Evolutionary conservation across 2,329 filamentous ascomycete species (phyloP), one percentile per base, ranked within the genome.

Genomic region (Claviceps sp.): DNA sequence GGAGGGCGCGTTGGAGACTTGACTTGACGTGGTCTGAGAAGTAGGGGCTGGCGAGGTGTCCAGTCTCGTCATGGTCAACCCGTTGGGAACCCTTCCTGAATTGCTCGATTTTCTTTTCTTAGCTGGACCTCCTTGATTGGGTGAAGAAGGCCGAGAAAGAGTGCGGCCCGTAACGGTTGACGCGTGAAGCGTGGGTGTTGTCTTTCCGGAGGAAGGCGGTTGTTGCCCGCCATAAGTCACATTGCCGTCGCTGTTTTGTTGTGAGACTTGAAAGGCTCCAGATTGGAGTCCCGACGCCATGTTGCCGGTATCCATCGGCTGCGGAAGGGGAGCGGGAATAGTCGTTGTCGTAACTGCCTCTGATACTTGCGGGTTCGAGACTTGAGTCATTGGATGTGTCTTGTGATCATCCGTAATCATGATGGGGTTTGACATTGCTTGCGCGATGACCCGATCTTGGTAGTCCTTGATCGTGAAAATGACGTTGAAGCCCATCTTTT

Each of bases 351-450:
- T 56, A 22, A 60, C 58, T 2, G 51, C 46, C 47, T 67, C 65
- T 5, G 62, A 59, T 47, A 64, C 53, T n/a, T 58, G 56, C 40
- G 62, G 63, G 16, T 61, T 53, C 6, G 57, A 53, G 5, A 59
- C 47, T 37, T 65, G 61, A 5, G 64, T 57, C 53, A 63, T 62
- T 4, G 64, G 62, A 59, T 88, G 85, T 7, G 88, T 95, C 71
- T 97, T 97, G 72, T 97, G 91, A 62, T 98, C 91, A 64, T 98
- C 91, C 1, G 93, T 97, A 56, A 97, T 96, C 78, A 96, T 91
- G 57, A 97, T 95, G 0, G 88, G 86, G 51, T 85, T 82, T 20
- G 88, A 88, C 57, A 95, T 84, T 50, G 83, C 81, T 68, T 98
- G 91, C 6, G 88, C 86, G 44, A 97, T 72, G 36, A 95, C 71